Evolutionary conservation across 1,284 basidiomycete species (phyloP).

Genomic region (Porodaedalea pini): DNA sequence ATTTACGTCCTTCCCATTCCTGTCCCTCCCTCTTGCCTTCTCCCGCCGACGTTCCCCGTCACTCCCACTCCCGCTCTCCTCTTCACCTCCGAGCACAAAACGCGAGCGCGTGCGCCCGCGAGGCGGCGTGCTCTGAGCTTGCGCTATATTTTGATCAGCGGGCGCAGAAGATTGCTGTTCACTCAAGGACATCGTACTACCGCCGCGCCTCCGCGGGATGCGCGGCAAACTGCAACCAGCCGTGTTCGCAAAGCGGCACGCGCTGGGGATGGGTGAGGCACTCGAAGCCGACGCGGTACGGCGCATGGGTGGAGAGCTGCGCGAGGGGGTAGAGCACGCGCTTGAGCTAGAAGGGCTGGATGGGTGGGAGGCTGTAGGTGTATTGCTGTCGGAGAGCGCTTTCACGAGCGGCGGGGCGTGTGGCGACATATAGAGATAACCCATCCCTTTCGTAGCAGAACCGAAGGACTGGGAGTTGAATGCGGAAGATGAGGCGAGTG

Average conservation of each 20-base stretch:
- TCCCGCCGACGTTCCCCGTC: background rate
- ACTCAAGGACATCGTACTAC: background rate
- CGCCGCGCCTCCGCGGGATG: constrained; percentile 6
- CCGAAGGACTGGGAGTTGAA: background rate
- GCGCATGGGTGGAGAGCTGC: background rate
- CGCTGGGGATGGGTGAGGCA: background rate
- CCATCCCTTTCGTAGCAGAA: background rate
- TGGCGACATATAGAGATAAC: background rate
- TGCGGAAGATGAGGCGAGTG: background rate
- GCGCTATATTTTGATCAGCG: background rate
- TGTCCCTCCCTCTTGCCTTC: background rate
- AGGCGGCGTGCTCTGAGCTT: background rate
- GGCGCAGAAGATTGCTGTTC: background rate
- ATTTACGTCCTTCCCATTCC: background rate
- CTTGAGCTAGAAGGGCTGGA: background rate
- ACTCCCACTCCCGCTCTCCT: constrained; percentile 7
- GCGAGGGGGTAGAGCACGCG: background rate
- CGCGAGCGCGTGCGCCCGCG: constrained; percentile 5
- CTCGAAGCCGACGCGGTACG: constrained; percentile 10
- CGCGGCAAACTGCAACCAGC: constrained; percentile 8
- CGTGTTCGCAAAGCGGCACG: background rate
- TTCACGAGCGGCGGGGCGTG: constrained; percentile 5
- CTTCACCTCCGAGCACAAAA: constrained; percentile 9
- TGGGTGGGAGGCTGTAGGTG: background rate
- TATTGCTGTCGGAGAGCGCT: background rate